Evolutionary conservation across 352 stramenopile genomes (phyloP), one percentile per base, ranked within the genome.

Genomic region (Pythium monospermum): DNA sequence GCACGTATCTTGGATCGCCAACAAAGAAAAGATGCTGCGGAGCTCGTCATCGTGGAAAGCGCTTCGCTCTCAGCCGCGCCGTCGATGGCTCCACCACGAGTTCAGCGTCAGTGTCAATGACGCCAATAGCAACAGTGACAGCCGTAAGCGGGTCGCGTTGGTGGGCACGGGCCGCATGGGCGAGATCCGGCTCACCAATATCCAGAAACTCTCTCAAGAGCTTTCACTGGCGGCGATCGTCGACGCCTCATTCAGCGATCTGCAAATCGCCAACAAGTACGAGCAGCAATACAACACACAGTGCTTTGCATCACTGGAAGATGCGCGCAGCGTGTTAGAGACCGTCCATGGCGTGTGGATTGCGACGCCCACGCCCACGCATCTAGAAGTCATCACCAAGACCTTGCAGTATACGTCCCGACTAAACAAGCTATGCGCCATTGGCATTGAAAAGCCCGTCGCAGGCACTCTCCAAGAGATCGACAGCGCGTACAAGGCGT

Each of bases 391-490:
- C 18, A 71, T 88, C 42, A 61, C 57, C 21, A 59, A 73, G 38
- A 35, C 48, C 6, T 23, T 59, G 5, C 18, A 39, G 68, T 18
- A 54, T 39, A 31, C 31, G 10, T n/a, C n/a, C n/a, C n/a, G n/a
- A n/a, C n/a, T n/a, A n/a, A 27, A 27, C 2, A 71, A 69, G 27
- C 40, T 67, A 2, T 27, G 42, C 2, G 68, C 75, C 2, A 86
- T 91, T 30, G 80, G 75, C 19, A 83, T 88, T 48, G 80, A 91
- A 53, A 91, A 91, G 33, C 80, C 80, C 7, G 80, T 91, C 5
- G 76, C 71, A 7, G 68, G 57, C 1, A 62, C 69, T 27, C 58
- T 91, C 0, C 37, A 54, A 6, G 76, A 91, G 28, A 85, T 87
- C 42, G 80, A 91, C 47, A 53, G 54, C 2, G 73, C 67, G 1